Base-by-base conservation (phyloP, 345 rosid genomes). In the Gossypium raimondii region DNA sequence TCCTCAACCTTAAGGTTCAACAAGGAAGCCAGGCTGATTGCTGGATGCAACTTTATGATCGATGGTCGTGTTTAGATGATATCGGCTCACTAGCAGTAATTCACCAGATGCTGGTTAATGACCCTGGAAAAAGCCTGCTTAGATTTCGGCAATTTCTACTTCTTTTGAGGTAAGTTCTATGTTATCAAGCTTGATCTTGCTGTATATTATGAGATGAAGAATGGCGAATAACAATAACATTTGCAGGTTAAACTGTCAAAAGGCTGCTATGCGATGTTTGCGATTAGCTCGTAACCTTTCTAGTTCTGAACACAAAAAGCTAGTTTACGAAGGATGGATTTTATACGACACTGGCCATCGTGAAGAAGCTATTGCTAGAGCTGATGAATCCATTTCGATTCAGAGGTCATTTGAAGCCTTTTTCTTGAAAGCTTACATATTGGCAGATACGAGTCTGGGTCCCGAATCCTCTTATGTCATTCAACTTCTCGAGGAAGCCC, bases 381-480 rank as follows among this genome's bases (percentile, higher is more conserved):
- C 98, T 0, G 98, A 93, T 85, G 89, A 89, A 77, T 93, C 98
- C 67, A 87, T 96, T 75, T 79, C 89, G 68, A 83, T 83, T 27
- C 97, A 96, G 78, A 89, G 99, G 80, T 96, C 99, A 22, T 96
- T 96, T 60, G 99, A 96, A 81, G 99, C 99, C 2, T 93, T 90
- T 78, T 96, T 96, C 80, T 97, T 96, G 65, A 96, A 96, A 85
- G 99, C 98, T 48, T 96, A 93, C 75, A 90, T 87, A 64, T 82
- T 96, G 65, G 92, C 98, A 6, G 97, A 92, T 79, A 82, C 93
- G 2, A 87, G 83, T 41, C 89, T 86, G 13, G 90, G 92, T 79
- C 77, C 88, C 0, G 88, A 90, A 27, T 88, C 97, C 17, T 88
- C 94, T 25, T 85, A 86, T 75, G 98, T 96, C 43, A 86, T 89